Percentiles rank a stretch among this genome's conserved stretches.
phyloP scores from a whole-genome alignment of 257 asterid genomes.

The Plantago major region DNA sequence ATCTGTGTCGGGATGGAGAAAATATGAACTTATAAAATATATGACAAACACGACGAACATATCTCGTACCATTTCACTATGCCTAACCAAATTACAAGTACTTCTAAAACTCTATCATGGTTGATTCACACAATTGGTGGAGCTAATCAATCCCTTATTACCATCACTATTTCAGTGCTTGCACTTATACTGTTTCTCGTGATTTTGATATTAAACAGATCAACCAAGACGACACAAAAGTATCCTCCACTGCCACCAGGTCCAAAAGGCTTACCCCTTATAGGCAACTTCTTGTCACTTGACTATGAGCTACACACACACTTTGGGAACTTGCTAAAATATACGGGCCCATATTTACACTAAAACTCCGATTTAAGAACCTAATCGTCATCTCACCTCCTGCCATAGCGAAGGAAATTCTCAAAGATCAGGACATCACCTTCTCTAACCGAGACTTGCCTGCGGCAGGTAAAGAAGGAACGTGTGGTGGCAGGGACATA shows the following conservation, averaged over 20 bases:
- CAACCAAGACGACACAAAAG: too few relatives aligned
- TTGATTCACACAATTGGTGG: too few relatives aligned
- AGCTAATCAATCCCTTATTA: too few relatives aligned
- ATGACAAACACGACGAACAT: too few relatives aligned
- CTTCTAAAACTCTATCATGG: too few relatives aligned
- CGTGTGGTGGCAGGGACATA: constrained; percentile 66
- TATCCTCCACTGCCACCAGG: constrained; percentile 37
- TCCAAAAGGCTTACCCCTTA: constrained; percentile 51
- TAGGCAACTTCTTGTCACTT: constrained; percentile 74
- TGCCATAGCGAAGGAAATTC: constrained; percentile 33
- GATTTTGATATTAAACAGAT: too few relatives aligned
- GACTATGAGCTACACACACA: constrained; percentile 62
- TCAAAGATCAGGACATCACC: constrained; percentile 52
- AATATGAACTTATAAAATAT: too few relatives aligned
- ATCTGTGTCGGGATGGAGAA: too few relatives aligned
- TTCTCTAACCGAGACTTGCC: constrained; percentile 76
- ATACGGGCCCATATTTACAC: constrained; percentile 54
- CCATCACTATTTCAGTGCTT: too few relatives aligned
- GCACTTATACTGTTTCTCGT: too few relatives aligned
- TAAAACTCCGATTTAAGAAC: constrained; percentile 45
- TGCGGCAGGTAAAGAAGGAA: constrained; percentile 43
- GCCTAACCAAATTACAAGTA: too few relatives aligned
- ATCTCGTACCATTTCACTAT: too few relatives aligned
- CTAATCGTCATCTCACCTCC: constrained; percentile 59
- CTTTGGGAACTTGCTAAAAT: constrained; percentile 35